A percentile compares a stretch with the other conserved stretches of the same genome.
phyloP scores from a whole-genome alignment of 2,329 filamentous ascomycete species.

The Talaromyces marneffei region DNA sequence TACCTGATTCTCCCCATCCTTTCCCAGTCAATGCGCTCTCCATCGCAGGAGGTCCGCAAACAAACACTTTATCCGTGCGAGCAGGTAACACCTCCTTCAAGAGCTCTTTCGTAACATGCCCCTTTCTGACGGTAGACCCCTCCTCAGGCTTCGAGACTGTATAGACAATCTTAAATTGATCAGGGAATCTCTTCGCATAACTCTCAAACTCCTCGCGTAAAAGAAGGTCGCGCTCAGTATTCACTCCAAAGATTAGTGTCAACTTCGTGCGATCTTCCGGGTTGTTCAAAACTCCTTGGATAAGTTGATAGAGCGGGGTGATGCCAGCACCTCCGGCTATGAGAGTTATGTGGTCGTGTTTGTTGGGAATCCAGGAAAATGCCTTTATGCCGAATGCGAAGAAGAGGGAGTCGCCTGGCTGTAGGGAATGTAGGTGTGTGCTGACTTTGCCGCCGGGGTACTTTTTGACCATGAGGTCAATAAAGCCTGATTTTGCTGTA shows the following conservation, averaged over 20 bases:
- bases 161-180: constrained; percentile 54
- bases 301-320: constrained; percentile 63
- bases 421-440: constrained; percentile 59
- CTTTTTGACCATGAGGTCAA: constrained; percentile 63
- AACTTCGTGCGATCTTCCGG: constrained; percentile 57
- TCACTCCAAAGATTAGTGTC: constrained; percentile 61
- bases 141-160: constrained; percentile 46
- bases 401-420: constrained; percentile 56
- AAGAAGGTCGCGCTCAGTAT: constrained; percentile 58
- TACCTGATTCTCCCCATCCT: constrained; percentile 35
- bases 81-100: constrained; percentile 45
- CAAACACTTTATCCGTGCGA: constrained; percentile 47
- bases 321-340: constrained; percentile 69
- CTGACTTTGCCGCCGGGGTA: constrained; percentile 62
- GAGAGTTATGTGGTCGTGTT: constrained; percentile 52
- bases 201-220: constrained; percentile 51
- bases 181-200: constrained; percentile 47
- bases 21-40: constrained; percentile 42
- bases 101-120: constrained; percentile 54
- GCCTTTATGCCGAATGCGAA: constrained; percentile 53
- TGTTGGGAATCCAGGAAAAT: constrained; percentile 49
- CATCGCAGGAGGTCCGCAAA: constrained; percentile 66
- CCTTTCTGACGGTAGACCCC: constrained; percentile 44
- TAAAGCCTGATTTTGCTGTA: constrained; percentile 50
- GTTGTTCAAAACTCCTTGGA: constrained; percentile 57